These are phyloP conservation scores for Aureoboletus auriporus DNA, from an alignment of 768 basidiomycete genomes.

Conservation along the genomic window DNA sequence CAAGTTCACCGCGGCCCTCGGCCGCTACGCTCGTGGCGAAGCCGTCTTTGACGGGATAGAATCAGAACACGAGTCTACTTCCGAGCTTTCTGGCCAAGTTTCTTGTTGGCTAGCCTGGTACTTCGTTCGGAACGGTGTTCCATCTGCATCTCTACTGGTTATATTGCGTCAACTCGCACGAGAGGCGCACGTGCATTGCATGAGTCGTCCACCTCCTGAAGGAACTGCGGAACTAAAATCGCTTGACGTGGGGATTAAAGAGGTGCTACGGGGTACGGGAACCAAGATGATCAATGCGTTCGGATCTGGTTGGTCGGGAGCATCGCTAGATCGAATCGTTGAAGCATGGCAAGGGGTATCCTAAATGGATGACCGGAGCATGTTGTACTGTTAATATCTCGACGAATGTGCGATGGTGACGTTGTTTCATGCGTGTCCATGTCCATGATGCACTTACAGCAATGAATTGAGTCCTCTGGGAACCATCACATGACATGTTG, in stretches of 20 bases:
- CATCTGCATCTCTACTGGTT: slow-evolving; percentile 61
- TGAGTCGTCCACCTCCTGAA: slow-evolving; percentile 44
- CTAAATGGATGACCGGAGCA: neutral
- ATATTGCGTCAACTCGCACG: slow-evolving; percentile 58
- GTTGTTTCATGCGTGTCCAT: no score
- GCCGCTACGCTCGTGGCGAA: slow-evolving; percentile 56
- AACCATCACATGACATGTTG: no score
- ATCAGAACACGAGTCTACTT: slow-evolving; percentile 1
- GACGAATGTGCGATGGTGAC: no score
- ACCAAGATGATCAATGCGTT: slow-evolving; percentile 70
- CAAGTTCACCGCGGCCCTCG: slow-evolving; percentile 32
- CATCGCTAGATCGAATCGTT: slow-evolving; percentile 64
- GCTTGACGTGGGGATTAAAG: slow-evolving; percentile 65
- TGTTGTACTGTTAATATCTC: no score
- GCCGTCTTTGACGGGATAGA: slow-evolving; percentile 26
- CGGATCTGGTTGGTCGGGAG: slow-evolving; percentile 70
- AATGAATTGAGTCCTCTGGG: no score
- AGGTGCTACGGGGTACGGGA: slow-evolving; percentile 84
- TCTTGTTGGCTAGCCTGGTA: slow-evolving; percentile 63
- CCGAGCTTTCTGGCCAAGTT: slow-evolving; percentile 15
- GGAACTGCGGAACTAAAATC: slow-evolving; percentile 39
- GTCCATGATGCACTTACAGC: no score
- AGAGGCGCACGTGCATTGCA: slow-evolving; percentile 58
- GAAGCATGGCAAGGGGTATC: slow-evolving; percentile 44
- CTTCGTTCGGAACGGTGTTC: slow-evolving; percentile 63